Base-by-base conservation (phyloP, 129 eudicot species). In the Deinandra increscens region DNA sequence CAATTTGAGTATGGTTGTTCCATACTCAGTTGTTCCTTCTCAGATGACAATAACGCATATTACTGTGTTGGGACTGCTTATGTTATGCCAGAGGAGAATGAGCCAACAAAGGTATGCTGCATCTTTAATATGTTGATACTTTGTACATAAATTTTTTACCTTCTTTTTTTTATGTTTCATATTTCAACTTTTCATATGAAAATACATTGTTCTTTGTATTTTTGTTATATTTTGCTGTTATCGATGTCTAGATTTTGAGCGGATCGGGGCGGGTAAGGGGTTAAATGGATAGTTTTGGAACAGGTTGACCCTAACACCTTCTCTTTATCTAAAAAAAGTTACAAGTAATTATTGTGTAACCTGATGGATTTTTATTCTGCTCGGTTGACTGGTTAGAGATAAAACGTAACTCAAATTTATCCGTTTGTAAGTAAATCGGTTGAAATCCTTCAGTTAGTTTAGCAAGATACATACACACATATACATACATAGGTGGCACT, bases 11-110 rank as follows among this genome's bases (percentile, higher is more conserved):
- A 76, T 23, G 98, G 91, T 43, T 92, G 98, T 63, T 92, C 96
- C 38, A 88, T 92, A 12, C 81, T 92, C n/a, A 88, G 79, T 76
- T 92, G 98, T 86, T 92, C 96, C 10, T 92, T 92, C 78, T 77
- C 96, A 34, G 98, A 92, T 81, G 98, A 92, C 76, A 77, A n/a
- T 69, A 91, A 88, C 54, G 89, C 88, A 15, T 91, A 91, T 79
- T 91, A 92, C 78, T 92, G 98, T 64, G 88, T 92, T 23, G 98
- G 98, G 18, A 92, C 98, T 7, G 96, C 98, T 26, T 92, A 92
- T 70, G 98, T 92, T 51, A 79, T 88, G 84, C 91, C 96, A 29
- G 98, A 88, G 81, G 98, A 92, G 77, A 92, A 82, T 37, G 98
- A 92, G 67, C 98, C 98, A 51, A 72, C 95, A 59, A 92, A 92